Percentiles rank a stretch among this genome's conserved stretches.
Conservation (phyloP, 495 filamentous ascomycete species). For the Massariosphaeria phaeospora region DNA sequence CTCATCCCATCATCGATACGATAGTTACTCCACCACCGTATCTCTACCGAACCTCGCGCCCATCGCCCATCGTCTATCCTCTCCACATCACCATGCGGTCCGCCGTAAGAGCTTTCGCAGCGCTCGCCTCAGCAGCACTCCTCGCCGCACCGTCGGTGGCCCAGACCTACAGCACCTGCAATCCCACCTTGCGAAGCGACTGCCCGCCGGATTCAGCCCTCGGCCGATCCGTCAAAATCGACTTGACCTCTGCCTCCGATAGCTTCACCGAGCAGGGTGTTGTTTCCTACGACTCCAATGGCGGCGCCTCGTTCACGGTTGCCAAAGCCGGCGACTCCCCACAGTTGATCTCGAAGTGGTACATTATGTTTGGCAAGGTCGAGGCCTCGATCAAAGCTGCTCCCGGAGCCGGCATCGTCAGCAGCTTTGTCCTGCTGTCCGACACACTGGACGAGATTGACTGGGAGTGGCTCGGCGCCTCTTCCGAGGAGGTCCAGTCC, state of each 20-base stretch:
- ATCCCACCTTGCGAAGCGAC: slow-evolving; percentile 56
- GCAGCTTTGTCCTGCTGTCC: slow-evolving; percentile 79
- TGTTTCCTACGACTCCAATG: slow-evolving; percentile 66
- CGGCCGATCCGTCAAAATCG: slow-evolving; percentile 68
- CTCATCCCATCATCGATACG: neutral
- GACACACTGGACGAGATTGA: slow-evolving; percentile 94
- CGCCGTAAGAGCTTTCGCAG: slow-evolving; percentile 15
- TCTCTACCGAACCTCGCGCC: neutral
- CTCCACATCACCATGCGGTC: slow-evolving; percentile 26
- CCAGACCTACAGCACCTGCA: slow-evolving; percentile 72
- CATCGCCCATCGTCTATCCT: neutral
- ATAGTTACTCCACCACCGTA: neutral
- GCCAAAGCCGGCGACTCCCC: slow-evolving; percentile 77
- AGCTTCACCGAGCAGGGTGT: slow-evolving; percentile 66
- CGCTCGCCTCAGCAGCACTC: slow-evolving; percentile 27
- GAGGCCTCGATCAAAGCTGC: slow-evolving; percentile 57
- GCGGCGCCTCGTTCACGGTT: slow-evolving; percentile 83
- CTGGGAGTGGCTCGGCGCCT: slow-evolving; percentile 73
- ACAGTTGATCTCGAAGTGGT: slow-evolving; percentile 68
- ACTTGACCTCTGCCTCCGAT: slow-evolving; percentile 66
- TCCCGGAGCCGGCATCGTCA: slow-evolving; percentile 67
- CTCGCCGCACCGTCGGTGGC: slow-evolving; percentile 43
- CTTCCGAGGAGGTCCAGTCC: slow-evolving; percentile 64
- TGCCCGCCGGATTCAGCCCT: slow-evolving; percentile 81
- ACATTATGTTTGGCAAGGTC: slow-evolving; percentile 67